These are phyloP conservation scores for Scutellaria barbata DNA, from an alignment of 257 asterid species.

Conservation along the genomic window DNA sequence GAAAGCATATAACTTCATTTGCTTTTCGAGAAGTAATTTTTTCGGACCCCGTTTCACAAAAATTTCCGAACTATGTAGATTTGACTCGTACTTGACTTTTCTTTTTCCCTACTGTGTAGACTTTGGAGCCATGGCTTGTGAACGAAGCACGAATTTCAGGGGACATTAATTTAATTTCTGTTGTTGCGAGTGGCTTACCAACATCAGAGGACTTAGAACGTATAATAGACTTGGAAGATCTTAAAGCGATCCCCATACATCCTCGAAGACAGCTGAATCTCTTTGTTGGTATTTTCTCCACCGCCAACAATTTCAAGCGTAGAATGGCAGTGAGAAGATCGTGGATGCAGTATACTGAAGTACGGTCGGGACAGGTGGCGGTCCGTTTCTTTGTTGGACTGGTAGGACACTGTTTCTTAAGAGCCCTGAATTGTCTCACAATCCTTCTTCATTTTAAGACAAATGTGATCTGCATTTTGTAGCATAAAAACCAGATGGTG, in stretches of 20 bases:
- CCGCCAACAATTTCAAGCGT: conserved; percentile 96
- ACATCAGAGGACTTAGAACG: conserved; percentile 93
- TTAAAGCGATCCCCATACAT: conserved; percentile 70
- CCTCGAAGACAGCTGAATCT: conserved; percentile 58
- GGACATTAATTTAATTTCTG: conserved; percentile 76
- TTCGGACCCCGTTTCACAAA: conserved; percentile 26
- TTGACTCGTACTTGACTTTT: conserved; percentile 14
- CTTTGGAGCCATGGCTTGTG: conserved; percentile 97
- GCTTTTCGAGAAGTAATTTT: conserved; percentile 85
- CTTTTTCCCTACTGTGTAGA: conserved; percentile 48
- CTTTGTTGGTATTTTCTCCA: conserved; percentile 88
- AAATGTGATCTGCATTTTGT: conserved; percentile 36
- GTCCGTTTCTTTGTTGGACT: conserved; percentile 98
- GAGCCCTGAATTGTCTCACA: not conserved
- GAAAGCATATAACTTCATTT: conserved; percentile 90
- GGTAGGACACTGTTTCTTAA: conserved; percentile 46
- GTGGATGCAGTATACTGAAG: conserved; percentile 95
- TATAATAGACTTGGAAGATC: conserved; percentile 72
- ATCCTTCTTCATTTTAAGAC: not conserved
- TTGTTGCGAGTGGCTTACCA: conserved; percentile 93
- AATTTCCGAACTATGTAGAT: not conserved
- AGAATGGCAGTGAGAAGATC: conserved; percentile 99
- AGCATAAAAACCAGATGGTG: conserved; percentile 98
- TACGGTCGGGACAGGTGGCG: conserved; percentile 82
- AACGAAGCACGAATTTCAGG: conserved; percentile 88